These are phyloP conservation scores for Calonectria crousiana DNA, from an alignment of 2,329 filamentous ascomycete species.

Conservation along the genomic window DNA sequence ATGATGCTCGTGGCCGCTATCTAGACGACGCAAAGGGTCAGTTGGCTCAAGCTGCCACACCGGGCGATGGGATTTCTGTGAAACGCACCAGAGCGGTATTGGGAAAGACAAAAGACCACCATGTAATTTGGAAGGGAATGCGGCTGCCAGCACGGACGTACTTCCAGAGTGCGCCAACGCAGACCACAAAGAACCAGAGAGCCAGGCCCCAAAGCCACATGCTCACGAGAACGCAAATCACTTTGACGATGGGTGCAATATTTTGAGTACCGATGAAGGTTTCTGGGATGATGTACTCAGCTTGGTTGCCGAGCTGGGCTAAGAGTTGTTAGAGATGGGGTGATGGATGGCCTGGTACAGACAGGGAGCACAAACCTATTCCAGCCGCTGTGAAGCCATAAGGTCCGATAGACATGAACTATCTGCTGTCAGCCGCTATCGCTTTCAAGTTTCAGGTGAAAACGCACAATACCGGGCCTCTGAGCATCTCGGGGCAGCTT, in stretches of 20 bases:
- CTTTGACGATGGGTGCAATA: conserved; percentile 57
- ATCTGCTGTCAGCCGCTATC: background rate
- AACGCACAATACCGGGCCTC: conserved; percentile 76
- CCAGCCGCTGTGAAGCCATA: conserved; percentile 69
- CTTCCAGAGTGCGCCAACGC: conserved; percentile 80
- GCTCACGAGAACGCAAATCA: conserved; percentile 71
- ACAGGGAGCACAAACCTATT: conserved; percentile 43
- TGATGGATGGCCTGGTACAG: no score
- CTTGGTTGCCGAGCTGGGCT: conserved; percentile 60
- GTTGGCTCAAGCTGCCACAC: background rate
- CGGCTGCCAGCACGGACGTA: conserved; percentile 68
- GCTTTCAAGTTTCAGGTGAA: background rate
- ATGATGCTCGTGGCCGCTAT: conserved; percentile 80
- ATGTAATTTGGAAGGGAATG: conserved; percentile 86
- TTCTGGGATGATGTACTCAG: conserved; percentile 56
- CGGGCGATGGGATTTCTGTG: background rate
- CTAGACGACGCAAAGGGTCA: conserved; percentile 29
- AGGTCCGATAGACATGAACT: conserved; percentile 86
- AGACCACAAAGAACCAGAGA: conserved; percentile 86
- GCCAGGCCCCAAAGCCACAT: conserved; percentile 89
- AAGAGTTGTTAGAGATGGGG: conserved; percentile 19
- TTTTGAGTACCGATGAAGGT: conserved; percentile 57
- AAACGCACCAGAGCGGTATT: conserved; percentile 74
- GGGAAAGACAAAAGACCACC: conserved; percentile 86
- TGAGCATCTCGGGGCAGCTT: conserved; percentile 83